Evolutionary conservation across 1,139 yeast species (phyloP).

Genomic region (Tardiomyces depauwii): DNA sequence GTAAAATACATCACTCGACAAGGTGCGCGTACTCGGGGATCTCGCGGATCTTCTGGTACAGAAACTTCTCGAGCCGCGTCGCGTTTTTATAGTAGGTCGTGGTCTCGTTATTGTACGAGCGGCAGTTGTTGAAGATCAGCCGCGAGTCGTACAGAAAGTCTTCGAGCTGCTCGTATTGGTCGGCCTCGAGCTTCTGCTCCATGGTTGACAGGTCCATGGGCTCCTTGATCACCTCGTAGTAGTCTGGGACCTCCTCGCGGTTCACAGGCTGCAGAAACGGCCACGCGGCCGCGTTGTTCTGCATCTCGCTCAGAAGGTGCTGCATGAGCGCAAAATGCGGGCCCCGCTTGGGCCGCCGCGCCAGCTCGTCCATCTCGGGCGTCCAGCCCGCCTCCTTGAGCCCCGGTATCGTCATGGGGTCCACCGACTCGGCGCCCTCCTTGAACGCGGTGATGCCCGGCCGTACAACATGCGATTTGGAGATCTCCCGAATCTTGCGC

Average conservation of each 20-base stretch:
- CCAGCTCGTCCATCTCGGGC: constrained; percentile 94
- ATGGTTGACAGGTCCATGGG: constrained; percentile 98
- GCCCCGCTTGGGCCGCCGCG: constrained; percentile 88
- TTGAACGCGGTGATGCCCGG: constrained; percentile 72
- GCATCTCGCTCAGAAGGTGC: constrained; percentile 73
- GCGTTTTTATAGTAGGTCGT: constrained; percentile 91
- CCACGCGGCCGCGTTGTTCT: constrained; percentile 97
- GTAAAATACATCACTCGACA: constrained; percentile 28
- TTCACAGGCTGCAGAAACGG: constrained; percentile 92
- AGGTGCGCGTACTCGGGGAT: constrained; percentile 58
- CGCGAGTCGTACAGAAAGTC: constrained; percentile 84
- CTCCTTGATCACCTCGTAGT: constrained; percentile 90
- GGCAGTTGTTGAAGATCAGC: constrained; percentile 79
- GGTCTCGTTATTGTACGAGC: constrained; percentile 77
- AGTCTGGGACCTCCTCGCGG: constrained; percentile 90
- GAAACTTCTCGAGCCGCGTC: constrained; percentile 79
- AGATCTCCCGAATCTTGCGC: constrained; percentile 67
- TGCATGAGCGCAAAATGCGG: constrained; percentile 95
- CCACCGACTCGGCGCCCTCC: constrained; percentile 34
- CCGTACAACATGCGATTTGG: constrained; percentile 68
- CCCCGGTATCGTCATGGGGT: constrained; percentile 79
- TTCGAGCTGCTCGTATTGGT: constrained; percentile 82
- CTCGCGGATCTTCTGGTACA: constrained; percentile 71
- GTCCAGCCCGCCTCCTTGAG: constrained; percentile 94
- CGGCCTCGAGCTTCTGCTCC: constrained; percentile 89